These are phyloP conservation scores for Cladosporium velox DNA, from an alignment of 2,329 filamentous ascomycete genomes.

Conservation along the genomic window DNA sequence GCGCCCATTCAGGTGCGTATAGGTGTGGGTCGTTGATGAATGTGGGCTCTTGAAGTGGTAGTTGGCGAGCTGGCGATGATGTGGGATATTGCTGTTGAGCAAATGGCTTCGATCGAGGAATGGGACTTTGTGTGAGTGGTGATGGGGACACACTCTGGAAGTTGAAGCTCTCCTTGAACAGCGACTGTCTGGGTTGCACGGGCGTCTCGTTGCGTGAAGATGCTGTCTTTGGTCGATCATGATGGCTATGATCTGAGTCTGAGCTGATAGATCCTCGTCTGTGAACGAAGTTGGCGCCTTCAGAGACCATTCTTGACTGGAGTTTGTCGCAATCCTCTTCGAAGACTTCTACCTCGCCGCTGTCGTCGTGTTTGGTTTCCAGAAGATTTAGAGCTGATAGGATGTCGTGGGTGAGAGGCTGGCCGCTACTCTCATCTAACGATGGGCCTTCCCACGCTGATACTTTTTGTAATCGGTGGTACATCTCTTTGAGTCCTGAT, in stretches of 20 bases:
- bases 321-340: conserved; percentile 60
- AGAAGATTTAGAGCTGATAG: conserved; percentile 61
- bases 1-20: conserved; percentile 36
- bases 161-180: conserved; percentile 34
- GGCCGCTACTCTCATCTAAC: conserved; percentile 55
- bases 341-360: conserved; percentile 51
- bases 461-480: conserved; percentile 54
- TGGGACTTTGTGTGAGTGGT: conserved; percentile 31
- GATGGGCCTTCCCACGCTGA: conserved; percentile 59
- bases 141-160: conserved; percentile 33
- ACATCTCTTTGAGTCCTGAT: conserved; percentile 61
- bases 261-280: conserved; percentile 59
- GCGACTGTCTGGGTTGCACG: conserved; percentile 34
- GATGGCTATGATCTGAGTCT: conserved; percentile 57
- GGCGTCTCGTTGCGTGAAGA: conserved; percentile 35
- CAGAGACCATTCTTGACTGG: conserved; percentile 57
- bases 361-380: conserved; percentile 52
- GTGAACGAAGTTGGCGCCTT: conserved; percentile 54
- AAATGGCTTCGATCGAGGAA: conserved; percentile 23
- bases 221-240: conserved; percentile 33
- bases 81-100: neutral
- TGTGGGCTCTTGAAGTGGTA: conserved; percentile 30
- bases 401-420: conserved; percentile 65
- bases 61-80: conserved; percentile 25
- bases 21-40: conserved; percentile 33